Base-by-base conservation (phyloP, 2,329 filamentous ascomycete genomes). In the Penicillium sp. region DNA sequence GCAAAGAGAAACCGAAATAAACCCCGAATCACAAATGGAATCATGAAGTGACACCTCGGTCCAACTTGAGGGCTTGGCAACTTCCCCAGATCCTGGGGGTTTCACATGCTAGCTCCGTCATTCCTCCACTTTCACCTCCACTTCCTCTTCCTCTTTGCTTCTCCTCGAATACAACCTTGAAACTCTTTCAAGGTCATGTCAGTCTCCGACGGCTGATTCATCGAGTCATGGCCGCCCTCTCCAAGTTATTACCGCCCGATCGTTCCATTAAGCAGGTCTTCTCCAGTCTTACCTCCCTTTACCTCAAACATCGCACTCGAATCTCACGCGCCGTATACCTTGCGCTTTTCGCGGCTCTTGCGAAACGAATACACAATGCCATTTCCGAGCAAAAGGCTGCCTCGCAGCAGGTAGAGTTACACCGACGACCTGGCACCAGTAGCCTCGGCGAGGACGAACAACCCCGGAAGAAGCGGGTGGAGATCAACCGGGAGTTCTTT, bases 361-460 rank as follows among this genome's bases (percentile, higher is more conserved):
- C 87, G 55, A 92, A 95, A 72, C 90, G 94, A 65, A 86, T 97
- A 49, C 90, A 92, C 64, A 86, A 90, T 82, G 92, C 93, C 64
- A 87, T 97, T 67, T 86, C 88, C 53, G 92, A 96, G 71, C 94
- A 97, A 72, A 96, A 95, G 72, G 89, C 89, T 15, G 89, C 90
- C 2, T 87, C 88, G 47, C 84, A 87, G 56, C 85, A 89, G 54
- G 83, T 84, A 6, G 82, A 85, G 60, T 65, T 81, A 70, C 72
- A 85, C 68, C 66, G 81, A 73, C 65, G 84, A 71, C 61, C 81
- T 69, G 66, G 76, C 66, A 75, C 71, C 47, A 73, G 66, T 53
- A 73, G 66, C 44, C 62, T 70, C n/a, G 66, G 61, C 15, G 65
- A 66, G 58, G 46, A 67, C 65, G 59, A 67, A 59, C 54, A 61